Percentiles rank a stretch among this genome's conserved stretches.
phyloP scores from a whole-genome alignment of 1,284 basidiomycete genomes.

The Trichosporon sp. region DNA sequence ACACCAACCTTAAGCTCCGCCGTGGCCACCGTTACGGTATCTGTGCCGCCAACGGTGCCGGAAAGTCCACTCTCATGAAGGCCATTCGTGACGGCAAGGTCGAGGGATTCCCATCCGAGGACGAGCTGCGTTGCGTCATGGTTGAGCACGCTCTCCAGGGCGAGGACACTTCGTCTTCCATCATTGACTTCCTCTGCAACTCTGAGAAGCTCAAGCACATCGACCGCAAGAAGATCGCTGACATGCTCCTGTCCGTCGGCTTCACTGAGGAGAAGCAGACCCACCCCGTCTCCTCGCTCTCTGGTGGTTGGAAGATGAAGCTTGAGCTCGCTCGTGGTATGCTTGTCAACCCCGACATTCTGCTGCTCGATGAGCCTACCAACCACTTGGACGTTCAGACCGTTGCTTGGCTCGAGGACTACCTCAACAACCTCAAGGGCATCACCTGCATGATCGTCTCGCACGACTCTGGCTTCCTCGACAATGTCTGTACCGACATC shows the following conservation, averaged over 20 bases:
- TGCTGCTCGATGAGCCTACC: constrained; percentile 58
- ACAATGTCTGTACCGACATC: constrained; percentile 95
- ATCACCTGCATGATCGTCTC: constrained; percentile 93
- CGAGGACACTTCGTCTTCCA: constrained; percentile 72
- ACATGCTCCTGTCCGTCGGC: constrained; percentile 77
- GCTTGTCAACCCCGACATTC: constrained; percentile 90
- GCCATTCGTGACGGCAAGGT: constrained; percentile 92
- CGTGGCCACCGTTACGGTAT: constrained; percentile 93
- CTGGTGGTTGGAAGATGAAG: constrained; percentile 99
- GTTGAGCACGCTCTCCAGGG: constrained; percentile 94
- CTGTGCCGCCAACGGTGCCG: constrained; percentile 89
- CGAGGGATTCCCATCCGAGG: constrained; percentile 89
- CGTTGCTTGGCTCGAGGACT: constrained; percentile 89
- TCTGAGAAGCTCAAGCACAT: constrained; percentile 54
- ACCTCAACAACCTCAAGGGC: constrained; percentile 70
- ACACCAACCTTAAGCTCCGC: constrained; percentile 84
- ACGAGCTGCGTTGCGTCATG: constrained; percentile 83
- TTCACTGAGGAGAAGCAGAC: constrained; percentile 83
- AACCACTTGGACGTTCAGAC: constrained; percentile 76
- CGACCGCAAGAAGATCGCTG: constrained; percentile 63
- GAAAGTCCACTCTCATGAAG: constrained; percentile 94
- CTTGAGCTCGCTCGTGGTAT: constrained; percentile 88
- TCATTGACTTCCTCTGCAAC: constrained; percentile 81
- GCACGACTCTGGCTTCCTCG: constrained; percentile 96
- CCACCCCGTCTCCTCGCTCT: constrained; percentile 81